Conservation (phyloP, 768 basidiomycete genomes). For the Boletus rubroflammeus region DNA sequence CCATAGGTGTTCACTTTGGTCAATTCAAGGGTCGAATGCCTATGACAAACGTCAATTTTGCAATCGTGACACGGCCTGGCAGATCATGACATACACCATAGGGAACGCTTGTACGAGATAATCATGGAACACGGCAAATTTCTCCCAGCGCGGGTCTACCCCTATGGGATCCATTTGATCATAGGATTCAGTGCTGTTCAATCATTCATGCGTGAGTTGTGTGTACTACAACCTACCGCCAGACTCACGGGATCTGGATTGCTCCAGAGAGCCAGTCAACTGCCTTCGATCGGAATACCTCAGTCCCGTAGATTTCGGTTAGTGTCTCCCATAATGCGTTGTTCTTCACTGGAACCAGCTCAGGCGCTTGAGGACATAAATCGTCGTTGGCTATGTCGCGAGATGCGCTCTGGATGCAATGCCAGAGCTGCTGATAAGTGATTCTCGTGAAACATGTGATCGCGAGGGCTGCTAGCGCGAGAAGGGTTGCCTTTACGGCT, state of each 20-base stretch:
- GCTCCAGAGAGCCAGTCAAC: constrained; percentile 39
- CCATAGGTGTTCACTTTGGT: constrained; percentile 63
- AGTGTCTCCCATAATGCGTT: constrained; percentile 33
- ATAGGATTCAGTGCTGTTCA: constrained; percentile 46
- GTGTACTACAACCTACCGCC: neutral
- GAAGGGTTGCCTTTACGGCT: constrained; percentile 5
- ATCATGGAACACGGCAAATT: constrained; percentile 50
- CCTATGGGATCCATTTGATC: constrained; percentile 48
- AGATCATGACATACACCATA: constrained; percentile 42
- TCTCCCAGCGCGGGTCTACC: constrained; percentile 51
- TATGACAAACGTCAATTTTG: constrained; percentile 17
- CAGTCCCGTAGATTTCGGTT: constrained; percentile 29
- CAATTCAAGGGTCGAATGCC: constrained; percentile 47
- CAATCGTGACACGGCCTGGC: neutral
- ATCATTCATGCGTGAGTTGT: constrained; percentile 4
- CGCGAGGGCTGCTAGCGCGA: constrained; percentile 18
- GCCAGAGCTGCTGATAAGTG: constrained; percentile 4
- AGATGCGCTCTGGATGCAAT: neutral
- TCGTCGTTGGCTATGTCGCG: constrained; percentile 1
- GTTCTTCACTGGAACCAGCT: constrained; percentile 34
- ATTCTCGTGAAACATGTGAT: constrained; percentile 12
- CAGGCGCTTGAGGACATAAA: constrained; percentile 35
- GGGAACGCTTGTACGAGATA: constrained; percentile 59
- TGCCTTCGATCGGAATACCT: constrained; percentile 34
- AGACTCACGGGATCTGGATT: constrained; percentile 39